phyloP scores from a whole-genome alignment of 257 asterid genomes.

The Nicotiana sylvestris region DNA sequence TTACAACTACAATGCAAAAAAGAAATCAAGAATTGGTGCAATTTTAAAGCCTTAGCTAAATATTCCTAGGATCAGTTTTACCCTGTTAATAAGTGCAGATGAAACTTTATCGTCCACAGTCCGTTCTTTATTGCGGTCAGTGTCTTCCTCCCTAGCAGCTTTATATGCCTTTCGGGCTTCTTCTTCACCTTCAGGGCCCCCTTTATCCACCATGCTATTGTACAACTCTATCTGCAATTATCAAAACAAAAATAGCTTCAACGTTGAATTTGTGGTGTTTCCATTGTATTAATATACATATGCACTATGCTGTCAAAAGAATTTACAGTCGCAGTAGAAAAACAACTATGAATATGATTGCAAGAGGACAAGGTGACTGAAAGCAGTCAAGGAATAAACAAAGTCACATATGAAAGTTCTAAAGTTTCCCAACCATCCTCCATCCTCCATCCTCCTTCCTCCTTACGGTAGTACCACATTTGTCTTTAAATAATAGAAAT shows the following conservation, averaged over 20 bases:
- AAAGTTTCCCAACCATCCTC: background rate
- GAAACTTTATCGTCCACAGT: conserved; percentile 72
- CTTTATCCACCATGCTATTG: conserved; percentile 83
- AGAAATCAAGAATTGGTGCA: background rate
- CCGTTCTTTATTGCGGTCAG: conserved; percentile 53
- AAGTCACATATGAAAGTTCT: background rate
- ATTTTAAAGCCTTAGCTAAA: background rate
- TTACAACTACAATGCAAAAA: conserved; percentile 14
- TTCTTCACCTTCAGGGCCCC: conserved; percentile 64
- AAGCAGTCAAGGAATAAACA: background rate
- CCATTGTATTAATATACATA: background rate
- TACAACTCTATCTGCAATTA: conserved; percentile 75
- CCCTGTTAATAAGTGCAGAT: conserved; percentile 86
- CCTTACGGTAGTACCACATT: background rate
- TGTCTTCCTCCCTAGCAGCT: conserved; percentile 88
- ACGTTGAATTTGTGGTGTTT: background rate
- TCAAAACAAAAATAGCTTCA: conserved; percentile 5
- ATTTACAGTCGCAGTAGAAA: background rate
- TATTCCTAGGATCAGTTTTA: conserved; percentile 25
- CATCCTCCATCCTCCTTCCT: background rate
- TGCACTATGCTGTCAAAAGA: background rate
- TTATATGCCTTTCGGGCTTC: conserved; percentile 74
- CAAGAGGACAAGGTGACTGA: conserved; percentile 5
- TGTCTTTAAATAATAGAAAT: background rate
- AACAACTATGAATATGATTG: background rate